Evolutionary conservation across 2,329 filamentous ascomycete genomes (phyloP).

Genomic region (Arthrobotrys megalospora): DNA sequence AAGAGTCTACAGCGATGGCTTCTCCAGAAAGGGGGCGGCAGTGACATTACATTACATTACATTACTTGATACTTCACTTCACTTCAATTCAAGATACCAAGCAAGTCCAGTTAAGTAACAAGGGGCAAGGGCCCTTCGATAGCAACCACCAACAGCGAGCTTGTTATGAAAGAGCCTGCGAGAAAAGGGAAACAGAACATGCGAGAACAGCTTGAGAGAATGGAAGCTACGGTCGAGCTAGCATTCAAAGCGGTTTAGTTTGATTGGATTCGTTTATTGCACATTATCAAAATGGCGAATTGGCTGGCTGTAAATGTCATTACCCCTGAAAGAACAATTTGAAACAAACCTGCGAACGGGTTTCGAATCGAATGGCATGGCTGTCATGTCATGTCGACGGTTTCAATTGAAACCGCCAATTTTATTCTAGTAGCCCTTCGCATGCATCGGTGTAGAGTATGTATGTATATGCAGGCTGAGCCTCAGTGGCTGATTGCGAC

Average conservation of each 20-base stretch:
- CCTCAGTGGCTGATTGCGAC: neutral
- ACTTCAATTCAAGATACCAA: neutral
- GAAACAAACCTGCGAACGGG: conserved; percentile 7
- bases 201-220: conserved; percentile 23
- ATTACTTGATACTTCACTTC: neutral
- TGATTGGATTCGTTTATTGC: neutral
- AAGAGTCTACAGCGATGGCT: conserved; percentile 16
- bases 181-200: conserved; percentile 25
- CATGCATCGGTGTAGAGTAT: neutral
- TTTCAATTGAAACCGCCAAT: neutral
- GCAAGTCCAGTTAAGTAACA: neutral
- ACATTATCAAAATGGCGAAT: conserved; percentile 18
- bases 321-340: conserved; percentile 19
- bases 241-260: conserved; percentile 7
- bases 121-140: neutral
- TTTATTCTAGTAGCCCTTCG: too few species aligned
- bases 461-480: conserved; percentile 3
- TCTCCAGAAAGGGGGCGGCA: conserved; percentile 22
- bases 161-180: neutral
- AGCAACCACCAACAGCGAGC: neutral
- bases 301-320: conserved; percentile 1
- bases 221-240: conserved; percentile 8
- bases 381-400: neutral
- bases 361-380: neutral
- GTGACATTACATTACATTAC: conserved; percentile 10